These are phyloP conservation scores for Yamagishiella unicocca DNA, from an alignment of 139 green algal species.

Conservation along the genomic window DNA sequence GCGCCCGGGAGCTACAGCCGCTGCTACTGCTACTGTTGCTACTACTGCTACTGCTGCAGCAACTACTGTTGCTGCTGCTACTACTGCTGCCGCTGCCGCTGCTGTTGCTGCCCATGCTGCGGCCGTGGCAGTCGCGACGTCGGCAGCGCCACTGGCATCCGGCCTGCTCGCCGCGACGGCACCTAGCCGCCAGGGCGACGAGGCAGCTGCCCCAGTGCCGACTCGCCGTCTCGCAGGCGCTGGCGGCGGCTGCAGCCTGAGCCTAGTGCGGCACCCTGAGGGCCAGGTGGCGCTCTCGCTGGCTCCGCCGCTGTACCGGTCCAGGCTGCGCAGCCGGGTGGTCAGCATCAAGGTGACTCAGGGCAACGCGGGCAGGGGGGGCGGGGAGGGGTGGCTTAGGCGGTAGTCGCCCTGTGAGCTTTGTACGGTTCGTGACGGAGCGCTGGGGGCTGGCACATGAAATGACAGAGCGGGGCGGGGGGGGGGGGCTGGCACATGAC, in stretches of 20 bases:
- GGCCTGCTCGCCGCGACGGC: too few relatives aligned
- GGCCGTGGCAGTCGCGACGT: neutral
- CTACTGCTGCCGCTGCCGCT: neutral
- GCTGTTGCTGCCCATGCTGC: neutral
- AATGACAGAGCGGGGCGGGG: too few relatives aligned
- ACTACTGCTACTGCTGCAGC: neutral
- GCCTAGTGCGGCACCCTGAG: too few relatives aligned
- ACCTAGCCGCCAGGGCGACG: neutral
- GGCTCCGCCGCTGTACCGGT: slow-evolving; percentile 11
- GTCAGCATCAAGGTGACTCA: slow-evolving; percentile 39
- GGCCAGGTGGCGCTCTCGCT: too few relatives aligned
- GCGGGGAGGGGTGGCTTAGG: too few relatives aligned
- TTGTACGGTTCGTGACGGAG: too few relatives aligned
- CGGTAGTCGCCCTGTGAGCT: too few relatives aligned
- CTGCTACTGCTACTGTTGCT: neutral
- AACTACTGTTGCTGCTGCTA: neutral
- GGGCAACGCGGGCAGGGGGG: too few relatives aligned
- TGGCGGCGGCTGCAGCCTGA: neutral
- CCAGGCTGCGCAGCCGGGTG: neutral
- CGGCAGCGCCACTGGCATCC: neutral
- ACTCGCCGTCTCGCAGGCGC: neutral
- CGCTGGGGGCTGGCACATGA: too few relatives aligned
- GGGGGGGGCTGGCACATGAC: too few relatives aligned
- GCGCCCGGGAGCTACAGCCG: neutral
- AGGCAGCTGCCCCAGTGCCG: too few relatives aligned